A percentile compares a stretch with the other conserved stretches of the same genome.
phyloP scores from a whole-genome alignment of 1,139 yeast genomes.

The Pichia sp. region DNA sequence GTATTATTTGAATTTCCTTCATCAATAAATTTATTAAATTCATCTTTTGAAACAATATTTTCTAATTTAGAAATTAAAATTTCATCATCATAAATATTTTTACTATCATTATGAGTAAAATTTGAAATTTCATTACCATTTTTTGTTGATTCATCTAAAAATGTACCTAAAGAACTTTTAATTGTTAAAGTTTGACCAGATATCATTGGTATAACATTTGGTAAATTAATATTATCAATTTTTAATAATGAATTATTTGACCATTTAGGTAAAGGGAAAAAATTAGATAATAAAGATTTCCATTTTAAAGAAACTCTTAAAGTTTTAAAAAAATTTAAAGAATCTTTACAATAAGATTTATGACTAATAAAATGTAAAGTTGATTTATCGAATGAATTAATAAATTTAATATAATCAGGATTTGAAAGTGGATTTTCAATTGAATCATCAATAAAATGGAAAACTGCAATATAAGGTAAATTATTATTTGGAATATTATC shows the following conservation, averaged over 20 bases:
- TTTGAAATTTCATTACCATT: conserved; percentile 9
- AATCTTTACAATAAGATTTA: conserved; percentile 53
- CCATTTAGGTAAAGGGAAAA: conserved; percentile 32
- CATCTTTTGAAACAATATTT: conserved; percentile 9
- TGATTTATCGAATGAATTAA: conserved; percentile 40
- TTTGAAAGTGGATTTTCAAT: conserved; percentile 35
- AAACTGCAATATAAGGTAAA: conserved; percentile 40
- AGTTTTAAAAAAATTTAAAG: conserved; percentile 51
- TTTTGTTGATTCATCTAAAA: conserved; percentile 3
- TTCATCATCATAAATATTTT: conserved; percentile 37
- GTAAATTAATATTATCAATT: conserved; percentile 9
- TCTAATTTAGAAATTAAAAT: conserved; percentile 25
- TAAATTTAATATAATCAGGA: conserved; percentile 40
- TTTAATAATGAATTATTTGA: conserved; percentile 8
- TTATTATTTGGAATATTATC: conserved; percentile 8
- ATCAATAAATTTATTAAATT: conserved; percentile 8
- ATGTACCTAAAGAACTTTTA: conserved; percentile 13
- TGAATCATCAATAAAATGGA: conserved; percentile 73
- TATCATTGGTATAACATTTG: conserved; percentile 23
- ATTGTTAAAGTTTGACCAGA: conserved; percentile 25
- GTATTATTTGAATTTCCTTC: background rate
- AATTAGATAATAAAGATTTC: conserved; percentile 43
- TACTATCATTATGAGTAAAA: conserved; percentile 12
- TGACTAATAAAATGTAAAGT: conserved; percentile 69
- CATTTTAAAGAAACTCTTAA: conserved; percentile 51